Percentiles rank a stretch among this genome's conserved stretches.
Evolutionary conservation across 2,329 filamentous ascomycete genomes (phyloP).

Genomic region (Fusarium globosum): DNA sequence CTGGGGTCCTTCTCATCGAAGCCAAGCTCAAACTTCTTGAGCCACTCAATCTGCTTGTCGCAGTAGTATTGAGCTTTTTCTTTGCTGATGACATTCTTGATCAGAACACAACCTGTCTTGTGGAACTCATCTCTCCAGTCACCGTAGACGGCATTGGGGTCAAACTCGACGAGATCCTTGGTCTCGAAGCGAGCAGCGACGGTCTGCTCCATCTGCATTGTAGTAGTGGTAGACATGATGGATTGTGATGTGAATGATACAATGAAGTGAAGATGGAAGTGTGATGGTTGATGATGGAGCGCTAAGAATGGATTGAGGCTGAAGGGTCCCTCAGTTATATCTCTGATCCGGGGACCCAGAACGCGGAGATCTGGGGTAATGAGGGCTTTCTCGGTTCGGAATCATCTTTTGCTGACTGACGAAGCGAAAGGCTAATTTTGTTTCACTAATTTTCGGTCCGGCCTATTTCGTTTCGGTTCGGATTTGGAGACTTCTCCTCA

Average conservation of each 20-base stretch:
- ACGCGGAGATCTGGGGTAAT: conserved; percentile 4
- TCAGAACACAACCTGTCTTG: conserved; percentile 38
- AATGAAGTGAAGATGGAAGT: not conserved
- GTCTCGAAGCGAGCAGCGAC: conserved; percentile 38
- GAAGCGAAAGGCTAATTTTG: not conserved
- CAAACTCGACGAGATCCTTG: conserved; percentile 39
- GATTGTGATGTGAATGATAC: not conserved
- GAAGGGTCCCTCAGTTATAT: conserved; percentile 31
- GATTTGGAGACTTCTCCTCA: not conserved
- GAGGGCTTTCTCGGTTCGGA: conserved; percentile 7
- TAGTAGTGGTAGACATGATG: conserved; percentile 27
- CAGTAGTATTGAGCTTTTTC: conserved; percentile 39
- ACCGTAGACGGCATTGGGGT: conserved; percentile 31
- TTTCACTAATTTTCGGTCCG: conserved; percentile 5
- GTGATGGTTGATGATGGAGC: conserved; percentile 24
- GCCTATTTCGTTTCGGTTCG: conserved; percentile 14
- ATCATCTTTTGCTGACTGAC: not conserved
- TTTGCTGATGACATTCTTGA: conserved; percentile 41
- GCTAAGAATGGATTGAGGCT: conserved; percentile 28
- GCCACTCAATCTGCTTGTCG: conserved; percentile 42
- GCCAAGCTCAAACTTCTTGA: conserved; percentile 40
- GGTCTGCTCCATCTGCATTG: conserved; percentile 31
- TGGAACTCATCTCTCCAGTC: conserved; percentile 42
- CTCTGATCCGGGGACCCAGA: conserved; percentile 2
- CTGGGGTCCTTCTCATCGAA: conserved; percentile 38